Base-by-base conservation (phyloP, 768 basidiomycete genomes). In the Suillus fuscotomentosus region DNA sequence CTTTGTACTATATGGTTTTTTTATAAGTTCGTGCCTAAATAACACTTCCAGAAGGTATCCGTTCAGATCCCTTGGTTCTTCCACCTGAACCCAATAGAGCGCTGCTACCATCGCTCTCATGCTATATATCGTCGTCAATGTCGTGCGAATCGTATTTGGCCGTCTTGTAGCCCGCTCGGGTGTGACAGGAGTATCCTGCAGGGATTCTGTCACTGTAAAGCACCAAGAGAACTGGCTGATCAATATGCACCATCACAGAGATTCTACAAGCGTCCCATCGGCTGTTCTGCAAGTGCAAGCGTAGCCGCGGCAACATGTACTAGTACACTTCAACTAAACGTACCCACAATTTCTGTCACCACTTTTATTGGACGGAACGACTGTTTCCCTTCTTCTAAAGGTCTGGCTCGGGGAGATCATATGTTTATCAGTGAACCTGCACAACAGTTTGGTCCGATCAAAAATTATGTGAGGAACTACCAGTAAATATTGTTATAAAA, bases 71-170 rank as follows among this genome's bases (percentile, higher is more conserved):
- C n/a, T 71, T 71, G 8, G 69, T 70, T 48, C 75, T 70, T 27
- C 67, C 70, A 38, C 70, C 71, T 51, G 76, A 67, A 24, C 73
- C 76, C 3, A 90, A 76, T 5, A 90, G 74, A 3, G 84, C 85
- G 34, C 72, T 72, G 42, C 71, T 77, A 2, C 79, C 84, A 6
- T 81, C 82, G 38, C 79, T 81, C 24, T 77, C 73, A 31, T 78
- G 73, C n/a, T 78, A 79, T 31, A 63, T 14, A 42, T 69, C 64
- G 5, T 67, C 66, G 60, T 78, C 79, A 27, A 68, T 62, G 55
- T 82, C 79, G 9, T 74, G 77, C 22, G 76, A 70, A 56, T 73
- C 73, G 15, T 72, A 75, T 31, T 71, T 70, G 3, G 66, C 68
- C 7, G 66, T 62, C 5, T 41, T 63, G 34, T 63, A 63, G 31